phyloP scores from a whole-genome alignment of 768 basidiomycete species.

The Panaeolus papilionaceus region DNA sequence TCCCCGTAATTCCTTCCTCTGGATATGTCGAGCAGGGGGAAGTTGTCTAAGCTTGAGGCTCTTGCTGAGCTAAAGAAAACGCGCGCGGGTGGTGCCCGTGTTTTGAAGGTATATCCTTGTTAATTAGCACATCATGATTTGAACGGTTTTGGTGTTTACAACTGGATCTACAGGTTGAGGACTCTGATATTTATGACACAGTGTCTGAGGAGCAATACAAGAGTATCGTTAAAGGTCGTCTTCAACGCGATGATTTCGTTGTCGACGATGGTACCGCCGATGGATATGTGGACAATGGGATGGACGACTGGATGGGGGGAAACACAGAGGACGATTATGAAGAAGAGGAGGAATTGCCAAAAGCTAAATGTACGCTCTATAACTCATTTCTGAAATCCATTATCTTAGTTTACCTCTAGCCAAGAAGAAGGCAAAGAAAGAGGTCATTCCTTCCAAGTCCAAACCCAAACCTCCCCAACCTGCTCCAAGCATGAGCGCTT shows the following conservation, averaged over 20 bases:
- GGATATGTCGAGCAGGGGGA: slow-evolving; percentile 41
- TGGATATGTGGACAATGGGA: slow-evolving; percentile 95
- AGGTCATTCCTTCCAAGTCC: slow-evolving; percentile 44
- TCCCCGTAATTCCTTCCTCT: not conserved
- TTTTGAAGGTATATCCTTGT: slow-evolving; percentile 56
- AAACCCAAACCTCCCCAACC: slow-evolving; percentile 57
- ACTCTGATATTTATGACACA: slow-evolving; percentile 83
- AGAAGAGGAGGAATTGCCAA: slow-evolving; percentile 53
- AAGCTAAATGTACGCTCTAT: slow-evolving; percentile 46
- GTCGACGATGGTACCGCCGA: slow-evolving; percentile 85
- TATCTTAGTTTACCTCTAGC: slow-evolving; percentile 23
- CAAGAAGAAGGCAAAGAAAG: slow-evolving; percentile 52
- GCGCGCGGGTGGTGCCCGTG: slow-evolving; percentile 62
- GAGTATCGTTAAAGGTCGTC: slow-evolving; percentile 80
- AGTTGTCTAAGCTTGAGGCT: slow-evolving; percentile 48
- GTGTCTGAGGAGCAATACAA: slow-evolving; percentile 91
- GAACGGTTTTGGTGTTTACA: not conserved
- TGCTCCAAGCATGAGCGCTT: slow-evolving; percentile 75
- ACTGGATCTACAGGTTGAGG: slow-evolving; percentile 49
- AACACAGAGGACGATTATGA: slow-evolving; percentile 60
- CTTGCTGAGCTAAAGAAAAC: slow-evolving; percentile 66
- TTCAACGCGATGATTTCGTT: slow-evolving; percentile 92
- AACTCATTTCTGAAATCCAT: not conserved
- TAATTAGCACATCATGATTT: slow-evolving; percentile 7
- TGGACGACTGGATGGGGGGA: slow-evolving; percentile 88